phyloP scores from a whole-genome alignment of 73 alveolate species.

The Stentor roeselii region DNA sequence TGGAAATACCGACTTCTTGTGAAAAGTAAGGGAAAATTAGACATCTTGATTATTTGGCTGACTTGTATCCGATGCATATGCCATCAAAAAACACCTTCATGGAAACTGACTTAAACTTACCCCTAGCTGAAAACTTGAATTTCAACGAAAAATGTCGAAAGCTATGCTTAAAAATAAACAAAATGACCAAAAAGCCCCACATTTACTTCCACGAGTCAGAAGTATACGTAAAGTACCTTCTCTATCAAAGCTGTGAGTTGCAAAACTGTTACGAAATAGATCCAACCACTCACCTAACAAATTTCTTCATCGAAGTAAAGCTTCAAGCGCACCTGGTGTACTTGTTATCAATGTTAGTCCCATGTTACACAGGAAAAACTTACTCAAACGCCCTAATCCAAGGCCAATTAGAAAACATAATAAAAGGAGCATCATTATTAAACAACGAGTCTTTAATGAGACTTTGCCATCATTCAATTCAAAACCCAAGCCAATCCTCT shows the following conservation, averaged over 20 bases:
- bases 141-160: neutral
- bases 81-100: neutral
- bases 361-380: neutral
- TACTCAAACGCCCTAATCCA: neutral
- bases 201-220: neutral
- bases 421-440: neutral
- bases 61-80: constrained; percentile 9
- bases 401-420: constrained; percentile 3
- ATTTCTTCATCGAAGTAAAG: neutral
- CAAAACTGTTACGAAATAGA: neutral
- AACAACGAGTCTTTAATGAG: neutral
- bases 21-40: neutral
- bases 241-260: neutral
- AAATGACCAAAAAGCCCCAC: neutral
- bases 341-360: neutral
- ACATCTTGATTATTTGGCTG: constrained; percentile 1
- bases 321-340: neutral
- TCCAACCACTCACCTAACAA: neutral
- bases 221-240: neutral
- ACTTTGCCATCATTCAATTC: neutral
- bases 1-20: constrained; percentile 22
- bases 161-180: neutral
- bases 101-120: neutral
- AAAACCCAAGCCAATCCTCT: neutral
- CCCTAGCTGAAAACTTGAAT: neutral